A percentile compares a stretch with the other conserved stretches of the same genome.
Evolutionary conservation across 2,329 filamentous ascomycete species (phyloP).

Genomic region (Pleomassaria siparia): DNA sequence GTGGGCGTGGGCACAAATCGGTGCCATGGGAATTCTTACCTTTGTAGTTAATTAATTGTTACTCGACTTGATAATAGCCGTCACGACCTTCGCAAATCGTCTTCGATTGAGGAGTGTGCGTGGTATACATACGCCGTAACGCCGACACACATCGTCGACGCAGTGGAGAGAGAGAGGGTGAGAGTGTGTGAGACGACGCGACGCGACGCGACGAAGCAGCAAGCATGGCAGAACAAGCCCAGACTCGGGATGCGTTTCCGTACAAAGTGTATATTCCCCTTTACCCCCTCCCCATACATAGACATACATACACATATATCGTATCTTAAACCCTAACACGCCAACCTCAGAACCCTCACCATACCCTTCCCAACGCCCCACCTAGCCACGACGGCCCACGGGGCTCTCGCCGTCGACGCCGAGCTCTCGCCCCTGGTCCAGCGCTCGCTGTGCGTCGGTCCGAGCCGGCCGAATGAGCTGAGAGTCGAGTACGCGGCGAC

Average conservation of each 20-base stretch:
- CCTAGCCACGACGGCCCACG: constrained; percentile 74
- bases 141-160: too few relatives aligned
- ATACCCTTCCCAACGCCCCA: constrained; percentile 80
- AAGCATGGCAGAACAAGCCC: neutral
- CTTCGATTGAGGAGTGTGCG: too few relatives aligned
- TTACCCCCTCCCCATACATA: neutral
- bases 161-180: too few relatives aligned
- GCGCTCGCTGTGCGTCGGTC: too few relatives aligned
- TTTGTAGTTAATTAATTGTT: too few relatives aligned
- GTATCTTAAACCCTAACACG: neutral
- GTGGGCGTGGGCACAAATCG: too few relatives aligned
- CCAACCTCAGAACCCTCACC: constrained; percentile 62
- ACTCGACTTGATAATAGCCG: too few relatives aligned
- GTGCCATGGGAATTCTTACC: too few relatives aligned
- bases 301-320: too few relatives aligned
- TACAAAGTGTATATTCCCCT: constrained; percentile 40
- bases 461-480: constrained; percentile 62
- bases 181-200: too few relatives aligned
- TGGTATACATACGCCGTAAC: too few relatives aligned
- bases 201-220: neutral
- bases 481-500: constrained; percentile 79
- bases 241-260: constrained; percentile 32
- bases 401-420: constrained; percentile 78
- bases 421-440: constrained; percentile 85
- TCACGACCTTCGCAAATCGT: too few relatives aligned